These are phyloP conservation scores for Geotrichum cucujoidarum DNA, from an alignment of 1,139 yeast genomes.

Conservation along the genomic window DNA sequence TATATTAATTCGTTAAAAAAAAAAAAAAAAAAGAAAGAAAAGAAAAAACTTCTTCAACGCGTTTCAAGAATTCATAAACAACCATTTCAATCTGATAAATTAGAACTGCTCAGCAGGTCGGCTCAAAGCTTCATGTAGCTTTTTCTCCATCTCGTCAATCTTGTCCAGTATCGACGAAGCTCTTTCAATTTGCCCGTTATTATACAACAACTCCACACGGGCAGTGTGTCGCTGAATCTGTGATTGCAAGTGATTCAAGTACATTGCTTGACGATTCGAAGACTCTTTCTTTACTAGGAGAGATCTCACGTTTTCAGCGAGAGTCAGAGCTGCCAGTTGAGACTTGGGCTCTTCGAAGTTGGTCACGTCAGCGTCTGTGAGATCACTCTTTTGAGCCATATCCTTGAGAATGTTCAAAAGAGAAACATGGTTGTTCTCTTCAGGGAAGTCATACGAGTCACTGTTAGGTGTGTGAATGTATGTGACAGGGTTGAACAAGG, in stretches of 20 bases:
- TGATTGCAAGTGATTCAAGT: slow-evolving; percentile 11
- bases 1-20: too few relatives aligned
- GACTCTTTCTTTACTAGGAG: slow-evolving; percentile 14
- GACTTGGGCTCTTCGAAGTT: not conserved
- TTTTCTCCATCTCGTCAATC: slow-evolving; percentile 15
- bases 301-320: slow-evolving; percentile 14
- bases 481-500: slow-evolving; percentile 5
- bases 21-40: too few relatives aligned
- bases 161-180: slow-evolving; percentile 14
- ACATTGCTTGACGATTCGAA: slow-evolving; percentile 8
- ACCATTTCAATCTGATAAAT: not conserved
- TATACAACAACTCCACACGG: slow-evolving; percentile 15
- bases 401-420: slow-evolving; percentile 11
- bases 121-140: slow-evolving; percentile 13
- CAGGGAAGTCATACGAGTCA: not conserved
- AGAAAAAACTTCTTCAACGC: too few relatives aligned
- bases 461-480: slow-evolving; percentile 1
- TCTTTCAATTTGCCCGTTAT: slow-evolving; percentile 10
- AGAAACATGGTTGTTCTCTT: slow-evolving; percentile 5
- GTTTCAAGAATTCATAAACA: not conserved
- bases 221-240: slow-evolving; percentile 16
- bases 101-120: slow-evolving; percentile 7
- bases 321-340: slow-evolving; percentile 5
- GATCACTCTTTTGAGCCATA: slow-evolving; percentile 4
- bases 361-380: not conserved